phyloP scores from a whole-genome alignment of 352 stramenopile species.

The Pythium insidiosum region DNA sequence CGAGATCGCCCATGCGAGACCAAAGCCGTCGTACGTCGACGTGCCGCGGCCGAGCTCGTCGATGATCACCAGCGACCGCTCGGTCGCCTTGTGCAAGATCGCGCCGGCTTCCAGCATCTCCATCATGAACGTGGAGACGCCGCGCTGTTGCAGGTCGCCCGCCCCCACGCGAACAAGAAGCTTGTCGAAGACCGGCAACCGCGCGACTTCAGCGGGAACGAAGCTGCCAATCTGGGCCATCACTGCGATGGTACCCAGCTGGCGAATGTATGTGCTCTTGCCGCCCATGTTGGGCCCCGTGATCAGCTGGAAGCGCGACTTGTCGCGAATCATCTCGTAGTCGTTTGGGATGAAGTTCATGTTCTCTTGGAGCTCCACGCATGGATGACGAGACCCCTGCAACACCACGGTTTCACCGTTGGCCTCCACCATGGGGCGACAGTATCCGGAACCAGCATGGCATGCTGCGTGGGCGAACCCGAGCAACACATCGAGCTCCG shows the following conservation, averaged over 20 bases:
- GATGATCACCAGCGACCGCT: slow-evolving; percentile 96
- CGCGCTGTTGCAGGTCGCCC: slow-evolving; percentile 94
- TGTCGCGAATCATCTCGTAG: slow-evolving; percentile 83
- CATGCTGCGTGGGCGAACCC: slow-evolving; percentile 93
- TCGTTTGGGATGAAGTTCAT: slow-evolving; percentile 98
- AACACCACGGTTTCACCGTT: slow-evolving; percentile 64
- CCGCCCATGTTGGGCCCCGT: slow-evolving; percentile 99
- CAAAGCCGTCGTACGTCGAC: slow-evolving; percentile 97
- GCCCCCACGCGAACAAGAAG: slow-evolving; percentile 95
- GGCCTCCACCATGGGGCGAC: slow-evolving; percentile 44
- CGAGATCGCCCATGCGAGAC: slow-evolving; percentile 96
- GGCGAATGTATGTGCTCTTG: slow-evolving; percentile 98
- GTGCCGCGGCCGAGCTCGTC: slow-evolving; percentile 98
- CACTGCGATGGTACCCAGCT: slow-evolving; percentile 91
- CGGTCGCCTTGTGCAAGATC: slow-evolving; percentile 94
- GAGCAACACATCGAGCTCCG: slow-evolving; percentile 93
- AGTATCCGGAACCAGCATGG: slow-evolving; percentile 83
- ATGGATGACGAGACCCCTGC: slow-evolving; percentile 91
- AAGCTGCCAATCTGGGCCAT: slow-evolving; percentile 97
- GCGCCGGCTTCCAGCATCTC: slow-evolving; percentile 98
- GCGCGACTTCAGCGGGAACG: slow-evolving; percentile 90
- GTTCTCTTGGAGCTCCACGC: slow-evolving; percentile 96
- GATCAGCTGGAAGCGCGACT: slow-evolving; percentile 91
- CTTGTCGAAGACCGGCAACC: slow-evolving; percentile 93
- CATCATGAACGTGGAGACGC: slow-evolving; percentile 99